Evolutionary conservation across 495 filamentous ascomycete genomes (phyloP).

Genomic region (Niebla homalea): DNA sequence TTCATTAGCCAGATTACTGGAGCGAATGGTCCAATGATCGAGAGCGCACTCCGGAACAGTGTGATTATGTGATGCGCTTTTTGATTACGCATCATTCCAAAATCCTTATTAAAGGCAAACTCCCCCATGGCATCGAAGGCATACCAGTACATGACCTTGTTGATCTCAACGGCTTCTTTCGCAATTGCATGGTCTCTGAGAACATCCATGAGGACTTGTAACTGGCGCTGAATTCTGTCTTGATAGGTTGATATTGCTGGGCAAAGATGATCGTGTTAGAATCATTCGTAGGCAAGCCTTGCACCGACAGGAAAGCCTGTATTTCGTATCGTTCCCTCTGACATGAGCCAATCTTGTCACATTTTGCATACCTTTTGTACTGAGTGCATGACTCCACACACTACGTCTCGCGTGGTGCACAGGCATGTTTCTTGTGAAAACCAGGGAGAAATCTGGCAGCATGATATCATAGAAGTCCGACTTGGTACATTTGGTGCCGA

Average conservation of each 20-base stretch:
- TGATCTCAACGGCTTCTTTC: constrained; percentile 19
- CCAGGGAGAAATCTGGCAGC: constrained; percentile 20
- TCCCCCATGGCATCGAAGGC: constrained; percentile 63
- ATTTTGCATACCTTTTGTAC: constrained; percentile 10
- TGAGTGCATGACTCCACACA: constrained; percentile 29
- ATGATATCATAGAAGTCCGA: constrained; percentile 27
- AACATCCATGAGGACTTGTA: constrained; percentile 13
- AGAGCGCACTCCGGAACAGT: constrained; percentile 12
- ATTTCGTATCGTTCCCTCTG: not conserved
- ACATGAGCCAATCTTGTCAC: too few species aligned
- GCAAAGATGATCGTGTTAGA: not conserved
- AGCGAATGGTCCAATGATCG: constrained; percentile 10
- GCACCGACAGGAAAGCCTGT: not conserved
- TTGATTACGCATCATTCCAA: constrained; percentile 50
- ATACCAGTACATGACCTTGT: constrained; percentile 31
- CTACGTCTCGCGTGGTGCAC: constrained; percentile 26
- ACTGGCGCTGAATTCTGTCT: constrained; percentile 21
- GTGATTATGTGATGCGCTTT: constrained; percentile 46
- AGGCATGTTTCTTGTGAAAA: constrained; percentile 20
- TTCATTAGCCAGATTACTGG: constrained; percentile 17
- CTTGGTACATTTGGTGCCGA: constrained; percentile 18
- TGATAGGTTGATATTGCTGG: constrained; percentile 11
- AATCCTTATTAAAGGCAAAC: constrained; percentile 55
- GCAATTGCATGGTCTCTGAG: constrained; percentile 15
- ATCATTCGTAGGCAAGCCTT: not conserved